Conservation (phyloP, 306 rosid genomes). For the Corylus americana region DNA sequence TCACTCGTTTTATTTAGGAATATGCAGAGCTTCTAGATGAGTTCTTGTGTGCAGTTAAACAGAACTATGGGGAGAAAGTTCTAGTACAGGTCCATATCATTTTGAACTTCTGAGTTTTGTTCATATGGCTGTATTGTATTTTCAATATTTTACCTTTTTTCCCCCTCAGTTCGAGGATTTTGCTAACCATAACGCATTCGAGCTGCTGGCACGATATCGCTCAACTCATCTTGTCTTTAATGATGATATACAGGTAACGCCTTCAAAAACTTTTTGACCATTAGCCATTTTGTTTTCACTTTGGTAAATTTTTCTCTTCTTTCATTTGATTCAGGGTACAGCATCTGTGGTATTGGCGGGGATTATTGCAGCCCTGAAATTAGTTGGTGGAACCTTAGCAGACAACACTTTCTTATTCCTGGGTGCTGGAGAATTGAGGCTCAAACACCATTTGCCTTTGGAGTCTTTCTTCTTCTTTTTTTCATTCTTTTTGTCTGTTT, state of each 20-base stretch:
- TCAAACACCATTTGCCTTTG: background rate
- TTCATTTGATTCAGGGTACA: slow-evolving; percentile 72
- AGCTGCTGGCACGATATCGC: slow-evolving; percentile 76
- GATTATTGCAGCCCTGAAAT: slow-evolving; percentile 77
- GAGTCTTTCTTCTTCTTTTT: background rate
- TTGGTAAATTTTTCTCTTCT: slow-evolving; percentile 16
- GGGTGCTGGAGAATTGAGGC: slow-evolving; percentile 95
- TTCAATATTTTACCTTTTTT: slow-evolving; percentile 15
- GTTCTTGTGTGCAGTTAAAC: slow-evolving; percentile 90
- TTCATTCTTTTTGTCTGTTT: background rate
- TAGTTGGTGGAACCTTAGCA: slow-evolving; percentile 78
- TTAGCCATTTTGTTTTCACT: slow-evolving; percentile 20
- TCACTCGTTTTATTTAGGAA: slow-evolving; percentile 54
- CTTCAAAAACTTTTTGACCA: slow-evolving; percentile 3
- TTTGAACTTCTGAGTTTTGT: slow-evolving; percentile 13
- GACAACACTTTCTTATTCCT: slow-evolving; percentile 92
- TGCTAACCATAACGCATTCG: slow-evolving; percentile 92
- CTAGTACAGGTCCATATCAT: slow-evolving; percentile 66
- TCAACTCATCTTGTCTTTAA: slow-evolving; percentile 91
- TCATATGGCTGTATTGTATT: slow-evolving; percentile 12
- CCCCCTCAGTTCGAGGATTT: slow-evolving; percentile 85
- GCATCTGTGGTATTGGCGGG: slow-evolving; percentile 98
- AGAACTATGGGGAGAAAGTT: slow-evolving; percentile 93
- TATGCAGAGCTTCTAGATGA: slow-evolving; percentile 91
- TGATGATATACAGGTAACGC: slow-evolving; percentile 86